Conservation (phyloP, 129 eudicot species). For the Erigeron canadensis region DNA sequence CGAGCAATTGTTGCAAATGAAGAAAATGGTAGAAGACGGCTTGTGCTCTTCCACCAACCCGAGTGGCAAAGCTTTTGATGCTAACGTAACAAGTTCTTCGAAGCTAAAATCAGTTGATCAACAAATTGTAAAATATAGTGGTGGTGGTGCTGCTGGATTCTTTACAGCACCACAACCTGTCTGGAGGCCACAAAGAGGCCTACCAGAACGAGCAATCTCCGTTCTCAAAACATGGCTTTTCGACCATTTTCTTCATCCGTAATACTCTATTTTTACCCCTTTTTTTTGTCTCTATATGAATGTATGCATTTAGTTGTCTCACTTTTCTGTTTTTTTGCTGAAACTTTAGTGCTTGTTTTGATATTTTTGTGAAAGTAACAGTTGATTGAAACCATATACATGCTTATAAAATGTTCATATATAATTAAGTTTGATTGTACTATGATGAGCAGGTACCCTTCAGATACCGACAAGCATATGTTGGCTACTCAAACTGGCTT, state of each 20-base stretch:
- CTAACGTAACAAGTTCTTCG: constrained; percentile 32
- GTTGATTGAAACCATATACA: not conserved
- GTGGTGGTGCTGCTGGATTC: constrained; percentile 32
- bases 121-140: constrained; percentile 29
- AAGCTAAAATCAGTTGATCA: constrained; percentile 41
- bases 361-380: not conserved
- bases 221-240: constrained; percentile 88
- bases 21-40: constrained; percentile 49
- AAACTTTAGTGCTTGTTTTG: not conserved
- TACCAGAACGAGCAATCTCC: constrained; percentile 86
- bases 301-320: not conserved
- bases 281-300: not conserved
- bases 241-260: constrained; percentile 98
- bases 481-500: constrained; percentile 86
- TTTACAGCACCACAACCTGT: constrained; percentile 57
- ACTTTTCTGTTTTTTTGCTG: constrained; percentile 3
- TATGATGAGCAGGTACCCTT: constrained; percentile 64
- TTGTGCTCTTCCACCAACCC: constrained; percentile 44
- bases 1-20: constrained; percentile 50
- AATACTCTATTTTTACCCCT: not conserved
- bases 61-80: constrained; percentile 38
- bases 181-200: constrained; percentile 96
- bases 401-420: constrained; percentile 1
- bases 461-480: constrained; percentile 90
- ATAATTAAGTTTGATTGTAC: constrained; percentile 13